Evolutionary conservation across 495 filamentous ascomycete species (phyloP), one percentile per base, ranked within the genome.

Genomic region (Daldinia loculata): DNA sequence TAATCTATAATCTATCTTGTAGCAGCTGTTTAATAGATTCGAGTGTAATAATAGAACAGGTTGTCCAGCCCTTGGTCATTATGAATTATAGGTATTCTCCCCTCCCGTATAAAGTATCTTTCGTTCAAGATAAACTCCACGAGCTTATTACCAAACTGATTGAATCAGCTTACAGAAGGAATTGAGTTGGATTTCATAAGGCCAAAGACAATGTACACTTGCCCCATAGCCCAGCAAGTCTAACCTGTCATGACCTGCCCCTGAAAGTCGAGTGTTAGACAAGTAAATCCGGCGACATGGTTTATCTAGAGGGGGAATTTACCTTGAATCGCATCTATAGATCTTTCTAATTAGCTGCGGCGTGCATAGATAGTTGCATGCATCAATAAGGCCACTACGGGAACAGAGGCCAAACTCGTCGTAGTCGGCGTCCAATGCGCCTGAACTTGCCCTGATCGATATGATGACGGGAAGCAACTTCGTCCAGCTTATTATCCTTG

Each of bases 391-490:
- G 4, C 27, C 51, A 19, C 32, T 53, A 72, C 53, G 70, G 63
- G 6, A 83, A 74, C 51, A 85, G 71, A 15, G 81, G 82, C 82
- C 82, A 85, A 50, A 84, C 61, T 15, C 75, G 76, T 61, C 82
- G 71, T 53, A 84, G 66, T 50, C 59, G 66, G 17, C 72, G 69
- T 53, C 80, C 75, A 56, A 82, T 70, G 43, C 76, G 65, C 66
- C 62, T 74, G 34, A 85, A 85, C 65, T 76, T 65, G 24, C 67
- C 75, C 22, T 75, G 72, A 69, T 85, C 76, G 53, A 86, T 80
- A 29, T 71, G 30, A 67, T 86, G 80, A 64, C 84, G 81, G 32
- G 62, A 69, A 59, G 84, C 84, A 7, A 86, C 85, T 66, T 82
- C 77, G 11, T 69, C 76, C 52, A 85, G 67, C 71, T 85, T 86